Conservation (phyloP, 768 basidiomycete genomes). For the Phlebiopsis gigantea region DNA sequence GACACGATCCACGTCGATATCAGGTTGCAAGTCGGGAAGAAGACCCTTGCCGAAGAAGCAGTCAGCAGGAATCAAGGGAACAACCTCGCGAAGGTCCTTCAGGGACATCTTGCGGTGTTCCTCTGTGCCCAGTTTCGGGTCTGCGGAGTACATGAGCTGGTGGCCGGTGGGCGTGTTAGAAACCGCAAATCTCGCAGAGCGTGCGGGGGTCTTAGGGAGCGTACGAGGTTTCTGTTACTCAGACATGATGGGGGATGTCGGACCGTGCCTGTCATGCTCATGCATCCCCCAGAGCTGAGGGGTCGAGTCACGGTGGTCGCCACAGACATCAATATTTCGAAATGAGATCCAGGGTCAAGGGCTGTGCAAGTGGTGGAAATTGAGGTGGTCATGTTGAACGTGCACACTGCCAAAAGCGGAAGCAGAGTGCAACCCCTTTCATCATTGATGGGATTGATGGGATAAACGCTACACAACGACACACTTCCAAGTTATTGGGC, state of each 20-base stretch:
- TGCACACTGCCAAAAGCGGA: too few species aligned
- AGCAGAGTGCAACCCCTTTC: too few species aligned
- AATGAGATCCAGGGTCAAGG: too few species aligned
- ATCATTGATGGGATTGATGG: too few species aligned
- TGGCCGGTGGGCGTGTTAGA: not conserved
- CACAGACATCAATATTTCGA: too few species aligned
- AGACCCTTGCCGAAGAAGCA: too few species aligned
- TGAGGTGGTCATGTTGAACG: too few species aligned
- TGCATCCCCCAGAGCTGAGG: too few species aligned
- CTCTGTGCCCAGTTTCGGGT: not conserved
- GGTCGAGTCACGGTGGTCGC: too few species aligned
- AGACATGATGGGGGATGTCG: not conserved
- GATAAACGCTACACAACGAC: too few species aligned
- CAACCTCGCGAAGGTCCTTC: not conserved
- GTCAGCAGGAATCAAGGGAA: not conserved
- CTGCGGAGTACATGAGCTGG: not conserved
- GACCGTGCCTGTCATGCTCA: not conserved
- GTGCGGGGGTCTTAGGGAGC: not conserved
- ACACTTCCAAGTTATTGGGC: too few species aligned
- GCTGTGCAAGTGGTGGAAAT: too few species aligned
- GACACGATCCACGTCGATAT: not conserved
- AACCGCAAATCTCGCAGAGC: not conserved
- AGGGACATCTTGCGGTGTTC: not conserved
- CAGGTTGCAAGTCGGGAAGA: not conserved
- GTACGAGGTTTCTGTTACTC: not conserved